Conservation (phyloP, 192 early-diverging fungal species). For the Phlyctochytrium planicorne region DNA sequence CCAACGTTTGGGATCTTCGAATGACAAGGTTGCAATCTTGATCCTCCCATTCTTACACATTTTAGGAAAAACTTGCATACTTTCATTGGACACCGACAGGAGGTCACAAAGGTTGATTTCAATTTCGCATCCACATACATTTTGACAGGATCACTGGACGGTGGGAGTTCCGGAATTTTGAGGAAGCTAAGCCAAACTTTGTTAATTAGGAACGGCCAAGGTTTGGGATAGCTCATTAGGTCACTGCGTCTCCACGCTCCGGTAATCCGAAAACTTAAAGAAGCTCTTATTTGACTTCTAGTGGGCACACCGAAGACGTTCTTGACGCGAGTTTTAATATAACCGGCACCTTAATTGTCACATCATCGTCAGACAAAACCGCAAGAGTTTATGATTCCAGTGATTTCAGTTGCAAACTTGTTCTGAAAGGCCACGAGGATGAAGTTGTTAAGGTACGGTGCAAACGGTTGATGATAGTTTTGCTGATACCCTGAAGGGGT, state of each 20-base stretch:
- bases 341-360: slow-evolving; percentile 34
- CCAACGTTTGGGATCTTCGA: slow-evolving; percentile 51
- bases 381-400: slow-evolving; percentile 30
- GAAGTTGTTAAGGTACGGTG: slow-evolving; percentile 47
- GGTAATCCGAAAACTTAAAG: slow-evolving; percentile 12
- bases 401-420: slow-evolving; percentile 21
- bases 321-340: slow-evolving; percentile 39
- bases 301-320: slow-evolving; percentile 50
- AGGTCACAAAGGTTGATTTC: slow-evolving; percentile 43
- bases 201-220: slow-evolving; percentile 31
- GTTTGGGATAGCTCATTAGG: slow-evolving; percentile 44
- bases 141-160: slow-evolving; percentile 48
- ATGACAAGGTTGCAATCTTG: slow-evolving; percentile 16
- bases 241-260: slow-evolving; percentile 32
- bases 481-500: slow-evolving; percentile 24
- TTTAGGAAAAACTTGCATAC: slow-evolving; percentile 42
- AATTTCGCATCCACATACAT: slow-evolving; percentile 21
- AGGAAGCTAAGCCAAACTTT: neutral
- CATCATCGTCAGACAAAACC: slow-evolving; percentile 43
- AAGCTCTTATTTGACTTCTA: slow-evolving; percentile 15
- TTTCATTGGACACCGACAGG: slow-evolving; percentile 53
- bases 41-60: neutral
- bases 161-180: too few species aligned
- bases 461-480: neutral
- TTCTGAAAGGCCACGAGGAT: slow-evolving; percentile 38